A percentile compares a stretch with the other conserved stretches of the same genome.
Conservation (phyloP, 2,329 filamentous ascomycete genomes). For the Neofusicoccum laricinum region DNA sequence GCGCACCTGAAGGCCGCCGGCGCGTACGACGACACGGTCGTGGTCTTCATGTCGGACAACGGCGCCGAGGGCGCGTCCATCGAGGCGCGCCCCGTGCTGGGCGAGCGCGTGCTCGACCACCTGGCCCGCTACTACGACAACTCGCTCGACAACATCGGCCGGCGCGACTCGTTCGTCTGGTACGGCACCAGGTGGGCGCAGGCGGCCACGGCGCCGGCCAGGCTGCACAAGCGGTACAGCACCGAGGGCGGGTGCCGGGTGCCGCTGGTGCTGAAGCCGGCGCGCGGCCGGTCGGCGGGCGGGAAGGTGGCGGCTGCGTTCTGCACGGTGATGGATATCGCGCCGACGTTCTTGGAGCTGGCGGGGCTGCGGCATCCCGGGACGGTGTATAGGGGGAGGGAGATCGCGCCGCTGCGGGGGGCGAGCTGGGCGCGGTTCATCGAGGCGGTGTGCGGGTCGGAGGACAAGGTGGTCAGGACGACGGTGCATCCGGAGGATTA, state of each 20-base stretch:
- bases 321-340: constrained; percentile 44
- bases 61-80: constrained; percentile 59
- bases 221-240: constrained; percentile 46
- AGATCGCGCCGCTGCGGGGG: constrained; percentile 13
- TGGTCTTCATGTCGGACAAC: constrained; percentile 63
- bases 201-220: constrained; percentile 50
- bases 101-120: constrained; percentile 53
- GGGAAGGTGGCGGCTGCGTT: constrained; percentile 49
- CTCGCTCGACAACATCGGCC: constrained; percentile 57
- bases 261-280: constrained; percentile 48
- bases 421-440: constrained; percentile 13
- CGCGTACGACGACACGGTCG: constrained; percentile 62
- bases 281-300: constrained; percentile 22
- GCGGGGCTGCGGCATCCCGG: constrained; percentile 51
- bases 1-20: constrained; percentile 54
- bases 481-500: constrained; percentile 1
- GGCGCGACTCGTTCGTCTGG: constrained; percentile 58
- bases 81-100: constrained; percentile 57
- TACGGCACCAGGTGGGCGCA: constrained; percentile 58
- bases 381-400: constrained; percentile 48
- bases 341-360: constrained; percentile 46
- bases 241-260: constrained; percentile 53
- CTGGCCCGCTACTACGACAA: constrained; percentile 59
- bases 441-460: background rate
- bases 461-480: background rate